A percentile compares a stretch with the other conserved stretches of the same genome.
Conservation (phyloP, 2,329 filamentous ascomycete species). For the Venturia asperata region DNA sequence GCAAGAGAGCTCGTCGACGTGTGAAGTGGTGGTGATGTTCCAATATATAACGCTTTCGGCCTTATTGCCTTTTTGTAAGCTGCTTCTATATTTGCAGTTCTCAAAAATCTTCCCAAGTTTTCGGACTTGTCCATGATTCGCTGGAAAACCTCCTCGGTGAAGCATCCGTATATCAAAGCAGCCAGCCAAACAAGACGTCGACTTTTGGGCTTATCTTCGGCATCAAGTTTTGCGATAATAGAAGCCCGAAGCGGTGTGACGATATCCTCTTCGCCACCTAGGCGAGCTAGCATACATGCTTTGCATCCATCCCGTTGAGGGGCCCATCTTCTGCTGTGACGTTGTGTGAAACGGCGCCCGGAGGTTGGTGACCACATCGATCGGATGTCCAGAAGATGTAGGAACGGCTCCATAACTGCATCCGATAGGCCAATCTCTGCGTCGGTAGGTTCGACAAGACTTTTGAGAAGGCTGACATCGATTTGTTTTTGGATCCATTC, state of each 20-base stretch:
- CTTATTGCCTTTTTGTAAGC: slow-evolving; percentile 4
- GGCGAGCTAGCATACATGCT: slow-evolving; percentile 16
- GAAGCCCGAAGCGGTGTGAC: slow-evolving; percentile 11
- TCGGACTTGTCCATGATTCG: slow-evolving; percentile 4
- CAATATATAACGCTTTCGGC: neutral
- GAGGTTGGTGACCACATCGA: slow-evolving; percentile 15
- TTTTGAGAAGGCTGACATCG: neutral
- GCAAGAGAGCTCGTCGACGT: neutral
- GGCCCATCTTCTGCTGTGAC: slow-evolving; percentile 1
- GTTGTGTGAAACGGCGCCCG: neutral
- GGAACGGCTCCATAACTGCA: slow-evolving; percentile 1
- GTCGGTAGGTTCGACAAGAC: neutral
- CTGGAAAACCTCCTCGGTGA: neutral
- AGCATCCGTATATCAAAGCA: slow-evolving; percentile 9
- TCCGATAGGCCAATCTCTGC: neutral
- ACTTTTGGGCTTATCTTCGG: neutral
- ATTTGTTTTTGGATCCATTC: slow-evolving; percentile 14
- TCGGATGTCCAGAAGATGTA: neutral
- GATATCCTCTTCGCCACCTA: slow-evolving; percentile 16
- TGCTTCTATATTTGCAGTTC: slow-evolving; percentile 2
- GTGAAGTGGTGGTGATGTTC: neutral
- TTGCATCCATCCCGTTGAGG: slow-evolving; percentile 16
- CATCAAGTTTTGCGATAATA: neutral
- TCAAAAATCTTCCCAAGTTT: neutral
- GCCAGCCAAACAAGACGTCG: slow-evolving; percentile 11